These are phyloP conservation scores for Crataegus laevigata DNA, from an alignment of 306 rosid genomes.

Conservation along the genomic window DNA sequence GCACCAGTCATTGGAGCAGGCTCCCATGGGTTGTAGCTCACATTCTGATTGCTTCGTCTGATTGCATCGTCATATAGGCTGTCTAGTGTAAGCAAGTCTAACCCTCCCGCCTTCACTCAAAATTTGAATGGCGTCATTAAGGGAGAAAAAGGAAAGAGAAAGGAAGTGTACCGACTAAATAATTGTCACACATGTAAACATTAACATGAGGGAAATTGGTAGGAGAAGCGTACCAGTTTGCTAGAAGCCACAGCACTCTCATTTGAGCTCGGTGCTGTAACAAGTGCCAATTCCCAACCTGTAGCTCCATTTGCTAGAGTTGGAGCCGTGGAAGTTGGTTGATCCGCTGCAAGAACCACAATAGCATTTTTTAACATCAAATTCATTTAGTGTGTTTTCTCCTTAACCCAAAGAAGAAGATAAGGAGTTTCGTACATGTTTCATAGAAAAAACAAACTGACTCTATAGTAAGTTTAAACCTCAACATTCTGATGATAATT, in stretches of 20 bases:
- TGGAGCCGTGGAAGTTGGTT: constrained; percentile 51
- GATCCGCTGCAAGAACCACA: constrained; percentile 48
- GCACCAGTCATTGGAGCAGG: constrained; percentile 43
- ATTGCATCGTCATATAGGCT: constrained; percentile 93
- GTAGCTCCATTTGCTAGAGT: constrained; percentile 60
- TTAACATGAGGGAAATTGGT: not conserved
- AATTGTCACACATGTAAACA: not conserved
- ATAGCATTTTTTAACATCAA: not conserved
- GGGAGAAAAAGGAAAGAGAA: not conserved
- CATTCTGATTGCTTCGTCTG: constrained; percentile 77
- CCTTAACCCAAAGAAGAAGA: not conserved
- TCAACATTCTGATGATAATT: not conserved
- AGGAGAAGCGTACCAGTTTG: constrained; percentile 57
- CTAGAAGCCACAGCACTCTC: constrained; percentile 69
- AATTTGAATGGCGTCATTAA: not conserved
- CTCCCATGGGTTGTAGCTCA: constrained; percentile 97
- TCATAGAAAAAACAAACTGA: constrained; percentile 2
- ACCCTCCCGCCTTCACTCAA: constrained; percentile 78
- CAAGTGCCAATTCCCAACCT: constrained; percentile 99
- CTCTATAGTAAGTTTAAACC: not conserved
- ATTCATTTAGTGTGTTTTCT: not conserved
- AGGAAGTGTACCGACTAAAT: not conserved
- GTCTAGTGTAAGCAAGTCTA: constrained; percentile 90
- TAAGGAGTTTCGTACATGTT: not conserved
- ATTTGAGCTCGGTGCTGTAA: constrained; percentile 91